Conservation (phyloP, 306 rosid species). For the Begonia peltatifolia region DNA sequence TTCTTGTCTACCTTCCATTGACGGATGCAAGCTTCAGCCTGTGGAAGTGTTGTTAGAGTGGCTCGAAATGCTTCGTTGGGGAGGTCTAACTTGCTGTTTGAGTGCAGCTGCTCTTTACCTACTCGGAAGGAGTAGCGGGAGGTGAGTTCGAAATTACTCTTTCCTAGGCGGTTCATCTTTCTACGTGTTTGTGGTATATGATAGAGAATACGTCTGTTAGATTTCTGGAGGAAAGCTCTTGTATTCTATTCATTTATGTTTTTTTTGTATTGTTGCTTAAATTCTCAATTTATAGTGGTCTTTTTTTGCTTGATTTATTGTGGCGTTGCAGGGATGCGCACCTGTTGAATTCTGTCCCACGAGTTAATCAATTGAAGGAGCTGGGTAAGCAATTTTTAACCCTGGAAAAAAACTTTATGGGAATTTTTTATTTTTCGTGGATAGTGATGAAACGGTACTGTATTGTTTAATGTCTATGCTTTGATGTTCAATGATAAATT, state of each 20-base stretch:
- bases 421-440: too few species aligned
- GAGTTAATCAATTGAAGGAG: conserved; percentile 81
- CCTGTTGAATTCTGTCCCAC: conserved; percentile 55
- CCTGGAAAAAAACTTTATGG: neutral
- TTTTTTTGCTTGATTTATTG: conserved; percentile 1
- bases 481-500: too few species aligned
- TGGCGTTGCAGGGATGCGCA: conserved; percentile 63
- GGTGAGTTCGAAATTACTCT: conserved; percentile 23
- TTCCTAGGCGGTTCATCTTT: neutral
- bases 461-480: too few species aligned
- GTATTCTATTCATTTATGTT: neutral
- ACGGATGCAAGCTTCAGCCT: neutral
- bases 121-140: conserved; percentile 94
- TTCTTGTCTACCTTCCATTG: neutral
- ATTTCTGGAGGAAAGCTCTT: neutral
- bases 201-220: neutral
- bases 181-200: too few species aligned
- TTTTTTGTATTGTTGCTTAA: too few species aligned
- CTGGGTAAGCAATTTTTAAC: conserved; percentile 36
- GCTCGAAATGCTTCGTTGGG: conserved; percentile 76
- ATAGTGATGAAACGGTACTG: too few species aligned
- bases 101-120: conserved; percentile 94
- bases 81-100: conserved; percentile 86
- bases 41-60: conserved; percentile 4
- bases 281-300: neutral